Conservation (phyloP, 2,329 filamentous ascomycete species). For the Zymoseptoria brevis region DNA sequence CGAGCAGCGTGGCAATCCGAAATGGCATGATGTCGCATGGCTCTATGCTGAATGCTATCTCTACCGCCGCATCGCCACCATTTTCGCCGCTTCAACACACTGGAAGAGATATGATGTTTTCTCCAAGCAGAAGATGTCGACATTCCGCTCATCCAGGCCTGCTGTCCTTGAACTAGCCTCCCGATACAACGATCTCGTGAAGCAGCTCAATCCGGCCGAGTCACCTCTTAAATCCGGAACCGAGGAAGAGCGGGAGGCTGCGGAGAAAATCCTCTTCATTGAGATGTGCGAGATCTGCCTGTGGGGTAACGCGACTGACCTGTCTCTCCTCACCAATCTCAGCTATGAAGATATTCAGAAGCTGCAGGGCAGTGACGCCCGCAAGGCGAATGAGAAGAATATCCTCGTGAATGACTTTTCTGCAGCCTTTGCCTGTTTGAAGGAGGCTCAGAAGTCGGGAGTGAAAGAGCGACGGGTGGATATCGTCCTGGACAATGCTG, state of each 20-base stretch:
- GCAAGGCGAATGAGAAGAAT: constrained; percentile 82
- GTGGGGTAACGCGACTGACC: constrained; percentile 94
- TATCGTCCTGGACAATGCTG: constrained; percentile 93
- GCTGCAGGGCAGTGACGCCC: constrained; percentile 78
- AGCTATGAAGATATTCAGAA: constrained; percentile 96
- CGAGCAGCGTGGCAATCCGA: constrained; percentile 60
- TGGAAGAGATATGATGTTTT: constrained; percentile 93
- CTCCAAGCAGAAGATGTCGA: constrained; percentile 78
- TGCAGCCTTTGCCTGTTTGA: constrained; percentile 61
- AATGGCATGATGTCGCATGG: constrained; percentile 83
- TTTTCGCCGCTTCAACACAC: constrained; percentile 66
- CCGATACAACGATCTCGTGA: constrained; percentile 67
- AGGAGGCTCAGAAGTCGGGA: constrained; percentile 55
- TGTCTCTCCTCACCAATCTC: constrained; percentile 81
- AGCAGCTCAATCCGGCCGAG: constrained; percentile 53
- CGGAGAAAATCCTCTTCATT: constrained; percentile 70
- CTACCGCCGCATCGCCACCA: constrained; percentile 73
- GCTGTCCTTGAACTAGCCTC: constrained; percentile 74
- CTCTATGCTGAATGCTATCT: constrained; percentile 91
- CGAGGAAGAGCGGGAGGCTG: constrained; percentile 50
- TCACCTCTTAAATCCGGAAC: constrained; percentile 36
- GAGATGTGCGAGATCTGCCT: constrained; percentile 96
- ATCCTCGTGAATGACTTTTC: constrained; percentile 82
- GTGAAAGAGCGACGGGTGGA: constrained; percentile 68
- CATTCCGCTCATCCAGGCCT: constrained; percentile 83